Evolutionary conservation across 2,329 filamentous ascomycete genomes (phyloP), one percentile per base, ranked within the genome.

Genomic region (Pestalotiopsis sp.): DNA sequence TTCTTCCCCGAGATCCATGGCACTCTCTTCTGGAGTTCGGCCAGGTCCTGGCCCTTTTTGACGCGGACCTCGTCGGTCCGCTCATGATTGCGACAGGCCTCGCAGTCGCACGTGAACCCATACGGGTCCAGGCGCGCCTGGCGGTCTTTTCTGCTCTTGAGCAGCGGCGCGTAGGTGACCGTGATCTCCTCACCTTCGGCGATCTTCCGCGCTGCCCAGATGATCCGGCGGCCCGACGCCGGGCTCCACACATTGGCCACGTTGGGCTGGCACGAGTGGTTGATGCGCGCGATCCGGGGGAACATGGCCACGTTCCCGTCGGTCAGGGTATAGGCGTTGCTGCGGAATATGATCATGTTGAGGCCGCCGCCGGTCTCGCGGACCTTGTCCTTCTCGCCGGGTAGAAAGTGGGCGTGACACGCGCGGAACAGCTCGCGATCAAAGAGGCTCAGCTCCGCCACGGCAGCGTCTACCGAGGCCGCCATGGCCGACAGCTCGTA

Each of bases 241-340:
- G 49, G 23, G 58, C 65, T 78, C 78, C 81, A 68, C 20, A 68
- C 71, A 64, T 79, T 80, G 66, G 67, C 74, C 1, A 79, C 78
- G 59, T 81, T 82, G 1, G 80, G 78, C 38, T 74, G 76, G 71
- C 80, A 82, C 11, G 71, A 73, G 70, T 82, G 80, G 64, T 82
- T 82, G 74, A 81, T 79, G 31, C 79, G 74, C 7, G 78, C 71
- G 7, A 77, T 75, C 27, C 77, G 67, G 1, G 74, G 72, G 55
- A 80, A 82, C 3, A 82, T 72, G 1, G 75, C 79, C 0, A 78
- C 76, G 1, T 76, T 77, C 2, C 69, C 62, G 27, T 66, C 62
- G 6, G 70, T 72, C 68, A 75, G 72, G 57, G 79, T 78, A 75
- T 81, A 81, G 67, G 77, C 79, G 67, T 81, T 81, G 41, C 76